Conservation (phyloP, 805 yeast genomes). For the Candida hungchunana region DNA sequence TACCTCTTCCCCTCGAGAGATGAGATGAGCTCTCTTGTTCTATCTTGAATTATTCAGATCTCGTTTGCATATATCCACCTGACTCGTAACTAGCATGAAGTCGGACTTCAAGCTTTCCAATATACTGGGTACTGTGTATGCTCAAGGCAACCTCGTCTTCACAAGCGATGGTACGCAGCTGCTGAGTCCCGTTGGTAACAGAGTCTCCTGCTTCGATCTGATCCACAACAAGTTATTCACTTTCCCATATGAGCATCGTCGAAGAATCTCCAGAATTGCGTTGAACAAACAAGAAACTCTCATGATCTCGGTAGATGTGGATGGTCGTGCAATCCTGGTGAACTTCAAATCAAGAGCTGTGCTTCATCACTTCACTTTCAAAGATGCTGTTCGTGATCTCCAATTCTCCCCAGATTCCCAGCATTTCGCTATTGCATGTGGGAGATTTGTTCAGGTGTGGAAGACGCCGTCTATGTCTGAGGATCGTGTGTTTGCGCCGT, state of each 20-base stretch:
- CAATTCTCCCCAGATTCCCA: slow-evolving; percentile 87
- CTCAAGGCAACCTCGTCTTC: slow-evolving; percentile 85
- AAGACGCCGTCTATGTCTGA: slow-evolving; percentile 76
- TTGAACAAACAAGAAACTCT: slow-evolving; percentile 79
- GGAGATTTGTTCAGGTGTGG: slow-evolving; percentile 88
- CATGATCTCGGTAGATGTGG: slow-evolving; percentile 77
- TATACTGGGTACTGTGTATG: slow-evolving; percentile 88
- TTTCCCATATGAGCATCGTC: slow-evolving; percentile 88
- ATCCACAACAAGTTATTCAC: slow-evolving; percentile 83
- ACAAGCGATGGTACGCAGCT: slow-evolving; percentile 82
- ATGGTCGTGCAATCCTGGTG: slow-evolving; percentile 89
- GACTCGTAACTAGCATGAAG: no score
- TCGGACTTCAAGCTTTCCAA: slow-evolving; percentile 87
- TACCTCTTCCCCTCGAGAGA: no score
- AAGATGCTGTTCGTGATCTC: slow-evolving; percentile 66
- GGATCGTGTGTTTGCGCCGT: slow-evolving; percentile 94
- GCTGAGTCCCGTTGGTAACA: slow-evolving; percentile 89
- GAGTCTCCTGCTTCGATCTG: slow-evolving; percentile 85
- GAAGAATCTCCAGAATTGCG: slow-evolving; percentile 74
- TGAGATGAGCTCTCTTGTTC: not conserved
- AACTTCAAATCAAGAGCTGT: slow-evolving; percentile 81
- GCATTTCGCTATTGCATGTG: slow-evolving; percentile 80
- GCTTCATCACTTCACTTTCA: slow-evolving; percentile 90
- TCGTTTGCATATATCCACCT: no score
- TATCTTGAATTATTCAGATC: not conserved